A percentile compares a stretch with the other conserved stretches of the same genome.
These are phyloP conservation scores for Kazachstania psychrophila DNA, from an alignment of 805 yeast species.

Conservation along the genomic window DNA sequence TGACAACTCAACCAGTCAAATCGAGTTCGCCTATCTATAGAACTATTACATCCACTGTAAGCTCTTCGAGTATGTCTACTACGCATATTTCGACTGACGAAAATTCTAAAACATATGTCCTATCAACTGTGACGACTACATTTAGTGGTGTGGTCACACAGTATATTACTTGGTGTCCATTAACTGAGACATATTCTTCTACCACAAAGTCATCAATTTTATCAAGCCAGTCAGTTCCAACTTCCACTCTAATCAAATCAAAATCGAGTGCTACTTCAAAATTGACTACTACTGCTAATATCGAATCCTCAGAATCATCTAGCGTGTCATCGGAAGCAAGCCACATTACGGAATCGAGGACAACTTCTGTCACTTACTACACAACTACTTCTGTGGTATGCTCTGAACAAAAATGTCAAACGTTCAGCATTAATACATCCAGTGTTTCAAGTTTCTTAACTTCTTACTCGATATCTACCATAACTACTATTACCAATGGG, in stretches of 20 bases:
- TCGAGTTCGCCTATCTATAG: neutral
- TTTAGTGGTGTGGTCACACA: conserved; percentile 11
- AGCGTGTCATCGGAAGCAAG: too few relatives aligned
- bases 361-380: neutral
- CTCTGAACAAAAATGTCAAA: too few relatives aligned
- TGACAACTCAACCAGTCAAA: neutral
- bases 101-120: neutral
- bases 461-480: conserved; percentile 18
- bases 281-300: too few relatives aligned
- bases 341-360: too few relatives aligned
- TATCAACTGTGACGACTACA: conserved; percentile 3
- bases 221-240: too few relatives aligned
- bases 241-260: too few relatives aligned
- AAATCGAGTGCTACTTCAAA: too few relatives aligned
- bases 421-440: neutral
- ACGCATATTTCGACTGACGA: too few relatives aligned
- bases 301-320: too few relatives aligned
- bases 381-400: neutral
- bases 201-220: too few relatives aligned
- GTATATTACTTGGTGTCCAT: conserved; percentile 31
- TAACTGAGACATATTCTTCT: conserved; percentile 5
- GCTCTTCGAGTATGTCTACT: neutral
- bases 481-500: conserved; percentile 26
- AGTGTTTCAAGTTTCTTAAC: neutral
- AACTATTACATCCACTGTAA: neutral